Percentiles rank a stretch among this genome's conserved stretches.
Evolutionary conservation across 345 rosid species (phyloP).

Genomic region (Chamaenerion angustifolium): DNA sequence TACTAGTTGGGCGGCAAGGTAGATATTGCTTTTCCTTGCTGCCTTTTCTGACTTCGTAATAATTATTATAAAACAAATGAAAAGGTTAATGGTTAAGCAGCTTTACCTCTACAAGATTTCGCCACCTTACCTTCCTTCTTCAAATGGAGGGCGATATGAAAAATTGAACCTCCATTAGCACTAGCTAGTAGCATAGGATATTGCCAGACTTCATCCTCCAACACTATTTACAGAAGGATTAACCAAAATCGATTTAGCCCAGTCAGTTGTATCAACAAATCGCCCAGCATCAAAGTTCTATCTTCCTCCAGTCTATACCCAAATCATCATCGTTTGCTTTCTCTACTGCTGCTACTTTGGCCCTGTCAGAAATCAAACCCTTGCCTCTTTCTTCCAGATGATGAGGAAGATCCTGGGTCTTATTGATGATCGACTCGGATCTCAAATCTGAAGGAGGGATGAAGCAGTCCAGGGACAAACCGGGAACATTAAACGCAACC

Average conservation of each 20-base stretch:
- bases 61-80: too few species aligned
- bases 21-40: too few species aligned
- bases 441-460: conserved; percentile 12
- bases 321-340: neutral
- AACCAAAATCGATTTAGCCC: neutral
- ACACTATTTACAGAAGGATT: conserved; percentile 1
- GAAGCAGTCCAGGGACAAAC: conserved; percentile 12
- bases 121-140: too few species aligned
- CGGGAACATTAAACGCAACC: conserved; percentile 10
- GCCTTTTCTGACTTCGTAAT: too few species aligned
- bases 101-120: too few species aligned
- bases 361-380: neutral
- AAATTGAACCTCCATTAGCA: too few species aligned
- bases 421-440: neutral
- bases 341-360: conserved; percentile 7
- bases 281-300: neutral
- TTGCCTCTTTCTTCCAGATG: neutral
- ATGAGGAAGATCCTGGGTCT: neutral
- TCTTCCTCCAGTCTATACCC: neutral
- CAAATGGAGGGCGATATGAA: too few species aligned
- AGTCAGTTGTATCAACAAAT: neutral
- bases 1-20: too few species aligned
- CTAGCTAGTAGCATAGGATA: too few species aligned
- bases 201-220: too few species aligned
- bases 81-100: too few species aligned